A percentile compares a stretch with the other conserved stretches of the same genome.
Conservation (phyloP, 2,329 filamentous ascomycete genomes). For the Thielaviopsis euricoi region DNA sequence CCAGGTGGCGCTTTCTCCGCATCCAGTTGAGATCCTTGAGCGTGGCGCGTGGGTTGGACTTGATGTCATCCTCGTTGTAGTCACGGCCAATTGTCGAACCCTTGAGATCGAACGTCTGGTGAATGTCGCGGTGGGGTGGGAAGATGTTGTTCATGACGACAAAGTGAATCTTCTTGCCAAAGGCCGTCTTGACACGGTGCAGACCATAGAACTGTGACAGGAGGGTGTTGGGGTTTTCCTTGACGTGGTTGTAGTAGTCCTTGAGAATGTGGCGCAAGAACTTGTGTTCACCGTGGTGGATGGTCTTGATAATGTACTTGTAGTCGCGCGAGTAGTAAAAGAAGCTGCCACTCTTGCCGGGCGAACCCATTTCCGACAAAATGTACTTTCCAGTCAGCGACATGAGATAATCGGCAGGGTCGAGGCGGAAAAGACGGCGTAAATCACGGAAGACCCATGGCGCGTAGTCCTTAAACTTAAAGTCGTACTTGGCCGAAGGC, state of each 20-base stretch:
- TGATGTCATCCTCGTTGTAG: slow-evolving; percentile 74
- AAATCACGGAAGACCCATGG: slow-evolving; percentile 97
- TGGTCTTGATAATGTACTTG: slow-evolving; percentile 99
- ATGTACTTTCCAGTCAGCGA: slow-evolving; percentile 98
- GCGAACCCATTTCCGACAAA: slow-evolving; percentile 87
- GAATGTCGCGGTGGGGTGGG: slow-evolving; percentile 90
- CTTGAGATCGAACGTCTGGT: slow-evolving; percentile 92
- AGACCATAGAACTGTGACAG: slow-evolving; percentile 96
- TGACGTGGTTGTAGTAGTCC: slow-evolving; percentile 88
- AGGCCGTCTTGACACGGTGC: slow-evolving; percentile 94
- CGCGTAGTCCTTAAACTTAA: slow-evolving; percentile 99
- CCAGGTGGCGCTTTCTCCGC: slow-evolving; percentile 65
- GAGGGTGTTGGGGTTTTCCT: slow-evolving; percentile 86
- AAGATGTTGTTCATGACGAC: slow-evolving; percentile 99
- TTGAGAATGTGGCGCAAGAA: slow-evolving; percentile 69
- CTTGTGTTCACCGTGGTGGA: slow-evolving; percentile 88
- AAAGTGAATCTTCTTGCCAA: slow-evolving; percentile 96
- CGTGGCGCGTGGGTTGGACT: slow-evolving; percentile 78
- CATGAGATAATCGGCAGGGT: slow-evolving; percentile 96
- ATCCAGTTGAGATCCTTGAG: slow-evolving; percentile 97
- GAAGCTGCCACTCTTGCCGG: slow-evolving; percentile 96
- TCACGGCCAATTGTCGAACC: slow-evolving; percentile 90
- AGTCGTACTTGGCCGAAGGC: slow-evolving; percentile 96
- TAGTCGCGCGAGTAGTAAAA: slow-evolving; percentile 99
- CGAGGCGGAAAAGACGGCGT: slow-evolving; percentile 71